Evolutionary conservation across 169 alveolate genomes (phyloP).

Genomic region (Babesia bovis): DNA sequence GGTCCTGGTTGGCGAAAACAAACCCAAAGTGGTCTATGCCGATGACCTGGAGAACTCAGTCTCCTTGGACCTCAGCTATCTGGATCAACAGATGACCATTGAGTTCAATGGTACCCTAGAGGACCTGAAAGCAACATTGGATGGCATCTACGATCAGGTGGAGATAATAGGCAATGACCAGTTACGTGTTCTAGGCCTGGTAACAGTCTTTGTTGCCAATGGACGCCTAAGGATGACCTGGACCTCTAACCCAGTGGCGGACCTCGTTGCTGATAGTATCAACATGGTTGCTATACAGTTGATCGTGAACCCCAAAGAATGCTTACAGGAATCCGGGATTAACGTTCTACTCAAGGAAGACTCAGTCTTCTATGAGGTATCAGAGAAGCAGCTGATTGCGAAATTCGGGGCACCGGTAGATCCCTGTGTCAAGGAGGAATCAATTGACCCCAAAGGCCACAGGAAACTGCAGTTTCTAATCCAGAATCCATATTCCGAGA

Average conservation of each 20-base stretch:
- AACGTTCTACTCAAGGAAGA: slow-evolving; percentile 7
- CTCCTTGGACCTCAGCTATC: slow-evolving; percentile 55
- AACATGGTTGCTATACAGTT: slow-evolving; percentile 70
- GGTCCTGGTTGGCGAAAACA: slow-evolving; percentile 42
- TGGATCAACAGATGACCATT: slow-evolving; percentile 69
- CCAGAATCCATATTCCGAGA: slow-evolving; percentile 30
- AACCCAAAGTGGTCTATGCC: slow-evolving; percentile 61
- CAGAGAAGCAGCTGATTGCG: slow-evolving; percentile 49
- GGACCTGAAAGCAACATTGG: slow-evolving; percentile 46
- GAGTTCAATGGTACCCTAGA: slow-evolving; percentile 61
- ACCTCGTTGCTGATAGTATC: slow-evolving; percentile 76
- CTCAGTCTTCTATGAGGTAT: slow-evolving; percentile 10
- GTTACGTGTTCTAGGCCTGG: slow-evolving; percentile 25
- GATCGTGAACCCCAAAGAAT: slow-evolving; percentile 12
- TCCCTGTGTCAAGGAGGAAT: slow-evolving; percentile 29
- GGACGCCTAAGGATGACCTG: slow-evolving; percentile 33
- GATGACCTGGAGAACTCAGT: slow-evolving; percentile 67
- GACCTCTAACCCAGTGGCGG: slow-evolving; percentile 75
- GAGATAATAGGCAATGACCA: slow-evolving; percentile 8
- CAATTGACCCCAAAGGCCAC: background rate
- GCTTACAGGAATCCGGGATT: slow-evolving; percentile 5
- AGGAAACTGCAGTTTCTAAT: slow-evolving; percentile 8
- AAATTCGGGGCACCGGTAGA: slow-evolving; percentile 48
- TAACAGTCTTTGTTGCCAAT: slow-evolving; percentile 4
- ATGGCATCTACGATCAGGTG: slow-evolving; percentile 68